Percentiles rank a stretch among this genome's conserved stretches.
phyloP scores from a whole-genome alignment of 306 rosid genomes.

The Vicia villosa region DNA sequence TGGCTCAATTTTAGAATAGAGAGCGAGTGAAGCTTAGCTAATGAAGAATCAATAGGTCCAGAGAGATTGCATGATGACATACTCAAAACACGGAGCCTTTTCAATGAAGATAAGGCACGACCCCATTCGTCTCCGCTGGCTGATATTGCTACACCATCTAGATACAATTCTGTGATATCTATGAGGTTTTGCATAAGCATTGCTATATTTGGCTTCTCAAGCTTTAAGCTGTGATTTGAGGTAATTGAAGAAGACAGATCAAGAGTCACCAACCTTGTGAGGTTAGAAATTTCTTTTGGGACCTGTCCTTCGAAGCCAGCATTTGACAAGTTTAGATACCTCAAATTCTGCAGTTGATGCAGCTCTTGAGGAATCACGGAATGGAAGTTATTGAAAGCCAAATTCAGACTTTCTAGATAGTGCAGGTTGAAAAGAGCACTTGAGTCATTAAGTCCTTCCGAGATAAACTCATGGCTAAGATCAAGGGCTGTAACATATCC shows the following conservation, averaged over 20 bases:
- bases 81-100: conserved; percentile 36
- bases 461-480: conserved; percentile 32
- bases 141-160: conserved; percentile 52
- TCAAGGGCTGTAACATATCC: conserved; percentile 33
- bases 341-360: conserved; percentile 29
- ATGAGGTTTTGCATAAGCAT: conserved; percentile 38
- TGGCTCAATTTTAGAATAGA: conserved; percentile 2
- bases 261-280: conserved; percentile 38
- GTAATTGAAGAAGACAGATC: conserved; percentile 30
- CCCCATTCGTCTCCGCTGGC: conserved; percentile 48
- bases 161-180: conserved; percentile 37
- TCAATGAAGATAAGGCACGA: conserved; percentile 25
- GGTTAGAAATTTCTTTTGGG: conserved; percentile 39
- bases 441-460: conserved; percentile 22
- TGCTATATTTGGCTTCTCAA: conserved; percentile 31
- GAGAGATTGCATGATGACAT: conserved; percentile 43
- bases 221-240: background rate
- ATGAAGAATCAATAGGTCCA: conserved; percentile 44
- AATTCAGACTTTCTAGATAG: conserved; percentile 28
- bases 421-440: conserved; percentile 34
- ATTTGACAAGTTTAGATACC: conserved; percentile 37
- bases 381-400: conserved; percentile 24
- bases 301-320: conserved; percentile 44
- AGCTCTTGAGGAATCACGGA: conserved; percentile 32
- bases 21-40: conserved; percentile 31